phyloP scores from a whole-genome alignment of 1,284 basidiomycete species.

The Blastosporella zonata region DNA sequence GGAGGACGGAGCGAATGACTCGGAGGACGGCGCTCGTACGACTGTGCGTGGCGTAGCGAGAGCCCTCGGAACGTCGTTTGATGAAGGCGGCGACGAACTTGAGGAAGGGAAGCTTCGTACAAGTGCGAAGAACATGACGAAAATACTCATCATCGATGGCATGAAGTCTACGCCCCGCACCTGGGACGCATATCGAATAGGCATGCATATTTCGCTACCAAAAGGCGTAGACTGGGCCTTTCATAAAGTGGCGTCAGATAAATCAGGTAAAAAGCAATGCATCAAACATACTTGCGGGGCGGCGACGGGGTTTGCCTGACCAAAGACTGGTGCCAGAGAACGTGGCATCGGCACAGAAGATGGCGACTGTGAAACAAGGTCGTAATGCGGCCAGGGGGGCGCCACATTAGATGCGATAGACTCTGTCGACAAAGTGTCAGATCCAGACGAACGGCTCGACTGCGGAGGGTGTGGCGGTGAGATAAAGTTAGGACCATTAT shows the following conservation, averaged over 20 bases:
- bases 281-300: not conserved
- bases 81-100: constrained; percentile 26
- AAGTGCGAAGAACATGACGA: constrained; percentile 37
- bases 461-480: no score
- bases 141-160: constrained; percentile 34
- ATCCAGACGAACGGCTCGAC: no score
- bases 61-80: constrained; percentile 45
- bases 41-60: constrained; percentile 49
- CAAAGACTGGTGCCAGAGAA: no score
- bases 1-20: constrained; percentile 13
- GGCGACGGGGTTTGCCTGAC: not conserved
- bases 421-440: no score
- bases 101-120: constrained; percentile 30
- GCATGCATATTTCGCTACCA: no score
- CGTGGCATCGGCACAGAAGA: no score
- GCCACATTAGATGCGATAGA: no score
- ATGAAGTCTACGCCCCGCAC: constrained; percentile 27
- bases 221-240: not conserved
- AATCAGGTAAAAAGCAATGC: not conserved
- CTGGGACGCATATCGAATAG: no score
- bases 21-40: constrained; percentile 31
- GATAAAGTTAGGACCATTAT: no score
- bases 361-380: no score
- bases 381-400: no score
- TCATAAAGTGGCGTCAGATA: not conserved